Conservation (phyloP, 106 monocot species). For the Dendrobium nobile region DNA sequence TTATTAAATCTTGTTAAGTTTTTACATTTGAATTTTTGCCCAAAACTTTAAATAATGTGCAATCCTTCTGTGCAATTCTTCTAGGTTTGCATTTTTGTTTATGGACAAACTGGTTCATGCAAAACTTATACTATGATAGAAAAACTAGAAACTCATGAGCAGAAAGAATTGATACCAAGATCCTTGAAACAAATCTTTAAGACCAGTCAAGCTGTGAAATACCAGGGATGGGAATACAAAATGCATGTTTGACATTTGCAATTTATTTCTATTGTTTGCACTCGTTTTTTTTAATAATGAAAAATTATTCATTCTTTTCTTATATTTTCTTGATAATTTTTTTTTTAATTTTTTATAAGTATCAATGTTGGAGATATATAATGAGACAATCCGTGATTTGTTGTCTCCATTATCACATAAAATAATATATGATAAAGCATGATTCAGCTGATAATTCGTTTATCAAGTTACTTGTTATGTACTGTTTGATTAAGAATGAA, state of each 20-base stretch:
- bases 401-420: constrained; percentile 29
- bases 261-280: not conserved
- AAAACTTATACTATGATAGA: constrained; percentile 99
- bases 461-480: constrained; percentile 66
- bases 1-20: not conserved
- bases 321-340: not conserved
- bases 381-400: constrained; percentile 86
- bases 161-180: constrained; percentile 82
- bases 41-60: not conserved
- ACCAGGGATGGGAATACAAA: constrained; percentile 80
- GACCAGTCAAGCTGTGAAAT: constrained; percentile 46
- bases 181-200: constrained; percentile 86
- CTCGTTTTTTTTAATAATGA: not conserved
- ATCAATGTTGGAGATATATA: constrained; percentile 93
- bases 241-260: constrained; percentile 56
- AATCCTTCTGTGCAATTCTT: not conserved
- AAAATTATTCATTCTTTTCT: not conserved
- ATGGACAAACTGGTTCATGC: constrained; percentile 95
- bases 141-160: constrained; percentile 31
- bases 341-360: constrained; percentile 31
- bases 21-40: not conserved
- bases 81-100: constrained; percentile 98
- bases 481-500: constrained; percentile 62
- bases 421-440: constrained; percentile 74
- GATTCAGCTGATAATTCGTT: too few relatives aligned